A percentile compares a stretch with the other conserved stretches of the same genome.
Evolutionary conservation across 306 rosid genomes (phyloP).

Genomic region (Prunus padus): DNA sequence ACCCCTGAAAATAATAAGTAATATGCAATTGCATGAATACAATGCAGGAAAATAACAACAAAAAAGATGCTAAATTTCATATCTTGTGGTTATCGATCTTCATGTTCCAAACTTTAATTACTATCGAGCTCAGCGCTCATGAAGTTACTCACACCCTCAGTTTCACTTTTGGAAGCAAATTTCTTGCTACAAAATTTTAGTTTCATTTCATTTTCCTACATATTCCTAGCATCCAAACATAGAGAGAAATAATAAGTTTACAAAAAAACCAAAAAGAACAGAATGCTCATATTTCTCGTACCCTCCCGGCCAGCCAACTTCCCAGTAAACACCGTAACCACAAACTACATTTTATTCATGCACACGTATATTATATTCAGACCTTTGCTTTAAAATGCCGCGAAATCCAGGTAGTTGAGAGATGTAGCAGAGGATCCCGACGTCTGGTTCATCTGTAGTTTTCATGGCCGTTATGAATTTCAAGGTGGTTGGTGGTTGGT

Average conservation of each 20-base stretch:
- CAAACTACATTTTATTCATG: not conserved
- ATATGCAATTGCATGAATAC: not conserved
- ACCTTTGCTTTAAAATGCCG: conserved; percentile 34
- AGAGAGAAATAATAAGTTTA: too few relatives aligned
- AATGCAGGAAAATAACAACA: not conserved
- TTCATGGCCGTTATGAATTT: conserved; percentile 40
- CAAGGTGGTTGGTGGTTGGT: conserved; percentile 7
- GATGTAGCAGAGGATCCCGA: conserved; percentile 78
- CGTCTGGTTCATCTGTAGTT: conserved; percentile 62
- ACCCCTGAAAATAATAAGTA: not conserved
- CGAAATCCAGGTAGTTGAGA: conserved; percentile 88
- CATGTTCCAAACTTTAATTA: not conserved
- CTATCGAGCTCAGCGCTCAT: not conserved
- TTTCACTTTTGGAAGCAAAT: not conserved
- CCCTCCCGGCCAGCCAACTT: not conserved
- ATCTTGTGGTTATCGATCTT: not conserved
- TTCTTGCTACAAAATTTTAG: not conserved
- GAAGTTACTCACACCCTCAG: not conserved
- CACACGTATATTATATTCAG: not conserved
- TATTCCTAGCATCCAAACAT: conserved; percentile 5
- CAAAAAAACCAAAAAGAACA: too few relatives aligned
- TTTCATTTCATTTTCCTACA: not conserved
- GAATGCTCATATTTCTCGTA: not conserved
- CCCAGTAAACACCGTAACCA: not conserved
- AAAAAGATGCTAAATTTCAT: not conserved